Conservation (phyloP, 179 eudicot genomes). For the Silene coronaria region DNA sequence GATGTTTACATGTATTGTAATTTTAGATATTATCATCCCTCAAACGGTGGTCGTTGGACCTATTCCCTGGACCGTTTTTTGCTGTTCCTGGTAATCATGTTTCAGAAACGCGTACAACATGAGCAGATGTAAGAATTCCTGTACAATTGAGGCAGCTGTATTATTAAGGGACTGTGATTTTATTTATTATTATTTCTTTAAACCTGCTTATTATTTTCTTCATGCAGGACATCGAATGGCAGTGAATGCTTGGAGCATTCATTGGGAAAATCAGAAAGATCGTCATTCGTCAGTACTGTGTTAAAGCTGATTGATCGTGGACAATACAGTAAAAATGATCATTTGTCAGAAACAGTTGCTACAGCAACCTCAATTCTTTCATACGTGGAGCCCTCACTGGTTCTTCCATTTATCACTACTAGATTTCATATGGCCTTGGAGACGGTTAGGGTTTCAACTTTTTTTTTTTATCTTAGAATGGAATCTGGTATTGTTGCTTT, state of each 20-base stretch:
- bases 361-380: conserved; percentile 81
- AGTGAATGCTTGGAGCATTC: conserved; percentile 38
- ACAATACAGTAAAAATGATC: conserved; percentile 89
- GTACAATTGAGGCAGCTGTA: conserved; percentile 5
- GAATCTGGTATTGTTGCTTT: neutral
- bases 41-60: conserved; percentile 99
- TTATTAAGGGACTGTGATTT: neutral
- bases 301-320: conserved; percentile 94
- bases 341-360: conserved; percentile 91
- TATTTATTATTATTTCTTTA: neutral
- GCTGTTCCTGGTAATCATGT: conserved; percentile 63
- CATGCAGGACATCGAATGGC: conserved; percentile 46
- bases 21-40: conserved; percentile 90
- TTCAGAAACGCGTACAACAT: conserved; percentile 69
- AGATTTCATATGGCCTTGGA: conserved; percentile 95
- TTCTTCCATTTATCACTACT: conserved; percentile 82
- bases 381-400: conserved; percentile 85
- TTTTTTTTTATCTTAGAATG: conserved; percentile 9
- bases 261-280: conserved; percentile 64
- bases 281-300: conserved; percentile 55
- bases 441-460: conserved; percentile 54
- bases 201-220: conserved; percentile 2
- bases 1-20: conserved; percentile 13
- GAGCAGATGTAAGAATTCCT: conserved; percentile 64
- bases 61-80: conserved; percentile 77